These are phyloP conservation scores for Camelina hispida DNA, from an alignment of 345 rosid species.

Conservation along the genomic window DNA sequence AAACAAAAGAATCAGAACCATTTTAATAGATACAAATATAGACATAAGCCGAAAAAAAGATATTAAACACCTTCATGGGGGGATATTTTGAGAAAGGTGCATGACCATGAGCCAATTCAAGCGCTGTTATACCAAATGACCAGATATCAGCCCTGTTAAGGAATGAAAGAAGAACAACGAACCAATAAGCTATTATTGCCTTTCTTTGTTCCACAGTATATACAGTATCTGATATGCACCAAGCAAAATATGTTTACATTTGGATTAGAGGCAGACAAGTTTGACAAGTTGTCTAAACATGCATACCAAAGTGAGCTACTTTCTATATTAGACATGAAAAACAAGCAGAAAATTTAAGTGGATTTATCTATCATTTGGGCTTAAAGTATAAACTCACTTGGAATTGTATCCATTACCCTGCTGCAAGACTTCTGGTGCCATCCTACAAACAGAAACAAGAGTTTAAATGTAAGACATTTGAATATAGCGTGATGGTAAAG, in stretches of 20 bases:
- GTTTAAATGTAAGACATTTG: constrained; percentile 10
- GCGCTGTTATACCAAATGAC: constrained; percentile 98
- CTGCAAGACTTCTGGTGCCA: constrained; percentile 99
- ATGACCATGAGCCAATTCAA: constrained; percentile 99
- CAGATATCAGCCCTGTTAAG: constrained; percentile 94
- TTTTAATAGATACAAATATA: constrained; percentile 11
- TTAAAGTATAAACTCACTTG: constrained; percentile 62
- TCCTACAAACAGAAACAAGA: constrained; percentile 62
- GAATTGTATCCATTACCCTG: constrained; percentile 98
- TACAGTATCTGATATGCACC: constrained; percentile 3
- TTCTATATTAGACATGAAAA: constrained; percentile 3
- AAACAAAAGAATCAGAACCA: not conserved
- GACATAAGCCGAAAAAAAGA: not conserved
- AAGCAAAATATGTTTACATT: constrained; percentile 15
- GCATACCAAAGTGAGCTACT: constrained; percentile 24
- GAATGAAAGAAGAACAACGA: constrained; percentile 32
- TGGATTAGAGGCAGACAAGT: not conserved
- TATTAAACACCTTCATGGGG: constrained; percentile 86
- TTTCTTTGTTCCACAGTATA: constrained; percentile 25
- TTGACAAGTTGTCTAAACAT: constrained; percentile 15
- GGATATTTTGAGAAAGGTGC: constrained; percentile 99
- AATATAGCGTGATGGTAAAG: constrained; percentile 9
- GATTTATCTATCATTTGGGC: not conserved
- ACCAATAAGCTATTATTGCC: constrained; percentile 33
- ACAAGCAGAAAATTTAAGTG: not conserved